Evolutionary conservation across 192 early-diverging fungal genomes (phyloP).

Genomic region (Linnemannia exigua): DNA sequence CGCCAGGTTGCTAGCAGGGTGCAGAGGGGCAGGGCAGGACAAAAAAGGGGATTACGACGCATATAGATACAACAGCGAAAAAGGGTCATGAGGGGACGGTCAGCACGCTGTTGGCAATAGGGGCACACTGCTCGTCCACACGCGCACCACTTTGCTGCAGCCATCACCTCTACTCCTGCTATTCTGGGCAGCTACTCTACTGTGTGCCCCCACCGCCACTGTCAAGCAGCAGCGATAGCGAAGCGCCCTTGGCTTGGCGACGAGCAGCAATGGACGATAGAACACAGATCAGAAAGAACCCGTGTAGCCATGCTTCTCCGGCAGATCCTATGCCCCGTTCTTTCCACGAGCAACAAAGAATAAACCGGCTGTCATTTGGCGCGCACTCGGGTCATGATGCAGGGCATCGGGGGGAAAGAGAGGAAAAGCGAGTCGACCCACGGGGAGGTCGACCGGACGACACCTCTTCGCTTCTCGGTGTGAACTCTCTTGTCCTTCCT

Average conservation of each 20-base stretch:
- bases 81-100: neutral
- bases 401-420: constrained; percentile 17
- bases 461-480: neutral
- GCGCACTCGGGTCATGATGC: constrained; percentile 21
- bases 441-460: neutral
- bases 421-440: constrained; percentile 8
- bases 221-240: too few relatives aligned
- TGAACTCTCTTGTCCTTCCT: neutral
- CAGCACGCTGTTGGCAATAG: neutral
- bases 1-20: neutral
- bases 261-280: neutral
- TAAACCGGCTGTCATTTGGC: neutral
- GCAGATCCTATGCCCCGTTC: constrained; percentile 6
- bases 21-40: neutral
- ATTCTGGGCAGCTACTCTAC: too few relatives aligned
- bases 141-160: neutral
- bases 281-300: neutral
- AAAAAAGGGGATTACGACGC: neutral
- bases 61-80: neutral
- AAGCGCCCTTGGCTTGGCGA: neutral
- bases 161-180: neutral
- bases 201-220: neutral
- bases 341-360: neutral
- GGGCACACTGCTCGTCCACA: neutral
- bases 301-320: neutral